Base-by-base conservation (phyloP, 306 rosid genomes). In the Cucurbita pepo region DNA sequence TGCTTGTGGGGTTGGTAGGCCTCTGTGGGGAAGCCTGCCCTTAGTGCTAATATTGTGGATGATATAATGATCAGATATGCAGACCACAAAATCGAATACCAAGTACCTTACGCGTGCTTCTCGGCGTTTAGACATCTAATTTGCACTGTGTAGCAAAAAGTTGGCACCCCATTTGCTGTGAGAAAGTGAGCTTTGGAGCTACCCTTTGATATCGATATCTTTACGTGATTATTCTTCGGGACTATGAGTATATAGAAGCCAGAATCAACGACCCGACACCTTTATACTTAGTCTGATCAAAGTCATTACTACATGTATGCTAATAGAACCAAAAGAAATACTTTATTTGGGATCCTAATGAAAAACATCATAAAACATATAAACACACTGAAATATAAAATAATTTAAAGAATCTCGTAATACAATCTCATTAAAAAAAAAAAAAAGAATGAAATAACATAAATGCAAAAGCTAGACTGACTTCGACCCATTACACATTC, bases 51-150 rank as follows among this genome's bases (percentile, higher is more conserved):
- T 59, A 18, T 59, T 63, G 5, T 63, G 36, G 70, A 18, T 41
- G 36, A n/a, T 63, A 63, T 41, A 63, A 63, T 63, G 10, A 63
- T 63, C 70, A 63, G 52, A 63, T 41, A 63, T 63, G 16, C 5
- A 41, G 70, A 63, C 70, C 70, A 63, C 36, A 41, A 63, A 40
- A 63, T n/a, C 51, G 9, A n/a, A 63, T 18, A 43, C 51, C 70
- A 41, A 63, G 36, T 34, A 63, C 70, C 36, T 63, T 63, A 41
- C 70, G 70, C 70, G 51, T 63, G 70, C 70, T 63, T 44, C 67
- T 8, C n/a, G 14, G 38, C 40, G 50, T 62, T 40, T 62, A 37
- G 7, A 62, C 40, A 37, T 62, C 47, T 16, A 16, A 8, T 62
- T 37, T 62, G 37, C 63, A 14, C 12, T 61, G 21, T 0, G 41